A percentile compares a stretch with the other conserved stretches of the same genome.
These are phyloP conservation scores for Hypholoma sublateritium DNA, from an alignment of 768 basidiomycete genomes.

Conservation along the genomic window DNA sequence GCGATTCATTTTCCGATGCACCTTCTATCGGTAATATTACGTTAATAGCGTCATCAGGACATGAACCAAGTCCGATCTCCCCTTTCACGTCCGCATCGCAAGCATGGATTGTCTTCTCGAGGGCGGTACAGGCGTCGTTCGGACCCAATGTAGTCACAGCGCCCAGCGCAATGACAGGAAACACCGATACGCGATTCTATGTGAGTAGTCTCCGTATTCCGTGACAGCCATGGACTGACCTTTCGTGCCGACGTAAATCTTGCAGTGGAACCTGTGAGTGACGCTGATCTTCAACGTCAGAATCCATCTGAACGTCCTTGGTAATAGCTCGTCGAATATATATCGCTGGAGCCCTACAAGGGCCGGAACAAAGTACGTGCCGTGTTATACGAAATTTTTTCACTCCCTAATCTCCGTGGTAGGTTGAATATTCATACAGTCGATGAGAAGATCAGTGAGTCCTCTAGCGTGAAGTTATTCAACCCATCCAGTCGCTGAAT, in stretches of 20 bases:
- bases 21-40: constrained; percentile 28
- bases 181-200: constrained; percentile 32
- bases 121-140: constrained; percentile 27
- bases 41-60: constrained; percentile 14
- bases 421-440: constrained; percentile 30
- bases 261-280: constrained; percentile 26
- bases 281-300: too few relatives aligned
- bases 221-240: background rate
- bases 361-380: constrained; percentile 23
- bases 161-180: constrained; percentile 31
- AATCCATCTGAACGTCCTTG: background rate
- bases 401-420: background rate
- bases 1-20: constrained; percentile 14
- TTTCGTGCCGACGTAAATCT: background rate
- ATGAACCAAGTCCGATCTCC: constrained; percentile 26
- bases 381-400: too few relatives aligned
- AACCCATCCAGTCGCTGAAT: background rate
- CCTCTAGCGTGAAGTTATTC: background rate
- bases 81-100: constrained; percentile 19
- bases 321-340: constrained; percentile 28
- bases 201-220: constrained; percentile 14
- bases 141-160: constrained; percentile 24
- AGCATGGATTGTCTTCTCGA: constrained; percentile 25
- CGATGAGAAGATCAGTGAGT: constrained; percentile 28
- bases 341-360: constrained; percentile 31